Conservation (phyloP, 192 early-diverging fungal species). For the Backusella psychrophila region DNA sequence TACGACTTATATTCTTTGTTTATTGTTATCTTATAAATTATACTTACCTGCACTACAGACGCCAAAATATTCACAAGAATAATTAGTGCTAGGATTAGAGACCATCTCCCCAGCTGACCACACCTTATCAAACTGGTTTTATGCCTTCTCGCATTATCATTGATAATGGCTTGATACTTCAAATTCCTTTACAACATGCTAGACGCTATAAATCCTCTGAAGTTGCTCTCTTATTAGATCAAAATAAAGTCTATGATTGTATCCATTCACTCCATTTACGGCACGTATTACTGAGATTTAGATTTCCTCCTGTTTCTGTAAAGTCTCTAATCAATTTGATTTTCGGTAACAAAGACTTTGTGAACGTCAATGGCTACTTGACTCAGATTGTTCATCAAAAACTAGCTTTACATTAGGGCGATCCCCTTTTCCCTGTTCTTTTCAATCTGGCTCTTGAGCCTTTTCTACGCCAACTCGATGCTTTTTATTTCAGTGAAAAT, state of each 20-base stretch:
- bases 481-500: too few species aligned
- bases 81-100: too few species aligned
- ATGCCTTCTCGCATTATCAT: constrained; percentile 11
- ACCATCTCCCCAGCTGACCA: too few species aligned
- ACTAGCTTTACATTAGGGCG: too few species aligned
- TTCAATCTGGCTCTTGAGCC: too few species aligned
- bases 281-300: not conserved
- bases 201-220: not conserved
- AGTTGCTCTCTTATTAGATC: constrained; percentile 18
- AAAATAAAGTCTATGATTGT: constrained; percentile 31
- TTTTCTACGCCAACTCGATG: too few species aligned
- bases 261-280: constrained; percentile 18
- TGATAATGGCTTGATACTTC: constrained; percentile 10
- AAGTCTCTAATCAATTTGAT: not conserved
- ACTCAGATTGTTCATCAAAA: not conserved
- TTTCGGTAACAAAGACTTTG: constrained; percentile 2
- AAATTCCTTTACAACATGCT: not conserved
- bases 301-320: constrained; percentile 1
- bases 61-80: too few species aligned
- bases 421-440: too few species aligned
- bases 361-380: constrained; percentile 26
- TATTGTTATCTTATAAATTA: too few species aligned
- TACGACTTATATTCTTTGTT: too few species aligned
- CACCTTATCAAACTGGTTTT: constrained; percentile 20
- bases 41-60: too few species aligned